These are phyloP conservation scores for Hyphodiscus sp. DNA, from an alignment of 2,329 filamentous ascomycete genomes.

Conservation along the genomic window DNA sequence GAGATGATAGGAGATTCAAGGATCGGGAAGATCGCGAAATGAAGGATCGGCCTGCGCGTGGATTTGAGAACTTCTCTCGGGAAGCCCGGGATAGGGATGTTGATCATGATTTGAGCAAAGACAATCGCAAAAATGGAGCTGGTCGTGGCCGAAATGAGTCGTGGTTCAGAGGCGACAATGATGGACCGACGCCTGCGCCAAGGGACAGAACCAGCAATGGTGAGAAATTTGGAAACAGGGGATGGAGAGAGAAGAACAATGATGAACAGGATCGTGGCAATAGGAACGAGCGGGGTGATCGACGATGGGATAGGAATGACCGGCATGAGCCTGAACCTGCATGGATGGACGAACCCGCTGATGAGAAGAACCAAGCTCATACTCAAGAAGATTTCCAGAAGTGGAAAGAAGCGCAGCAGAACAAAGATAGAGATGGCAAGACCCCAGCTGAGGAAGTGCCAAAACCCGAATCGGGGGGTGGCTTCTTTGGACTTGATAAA, in stretches of 20 bases:
- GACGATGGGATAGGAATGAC: constrained; percentile 39
- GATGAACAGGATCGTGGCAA: constrained; percentile 22
- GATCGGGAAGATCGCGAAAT: constrained; percentile 53
- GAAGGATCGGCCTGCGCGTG: constrained; percentile 41
- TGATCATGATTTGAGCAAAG: constrained; percentile 39
- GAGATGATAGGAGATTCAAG: constrained; percentile 33
- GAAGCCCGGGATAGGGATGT: constrained; percentile 46
- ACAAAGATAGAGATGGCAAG: constrained; percentile 24
- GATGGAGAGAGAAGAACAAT: constrained; percentile 37
- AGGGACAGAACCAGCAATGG: constrained; percentile 29
- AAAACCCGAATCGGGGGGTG: constrained; percentile 31
- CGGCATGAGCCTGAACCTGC: constrained; percentile 76
- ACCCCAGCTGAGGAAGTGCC: constrained; percentile 32
- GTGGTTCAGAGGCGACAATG: constrained; percentile 57
- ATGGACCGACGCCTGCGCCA: constrained; percentile 20
- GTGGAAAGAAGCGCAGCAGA: constrained; percentile 79
- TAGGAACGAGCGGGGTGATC: constrained; percentile 22
- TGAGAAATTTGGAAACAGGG: constrained; percentile 28
- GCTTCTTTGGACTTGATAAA: constrained; percentile 37
- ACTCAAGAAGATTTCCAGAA: constrained; percentile 90
- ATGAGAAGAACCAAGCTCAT: constrained; percentile 63
- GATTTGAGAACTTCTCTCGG: constrained; percentile 43
- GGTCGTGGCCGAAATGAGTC: constrained; percentile 61
- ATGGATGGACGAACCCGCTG: constrained; percentile 74
- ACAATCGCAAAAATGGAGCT: constrained; percentile 56